These are phyloP conservation scores for Camellia japonica DNA, from an alignment of 148 eudicot species.

Conservation along the genomic window DNA sequence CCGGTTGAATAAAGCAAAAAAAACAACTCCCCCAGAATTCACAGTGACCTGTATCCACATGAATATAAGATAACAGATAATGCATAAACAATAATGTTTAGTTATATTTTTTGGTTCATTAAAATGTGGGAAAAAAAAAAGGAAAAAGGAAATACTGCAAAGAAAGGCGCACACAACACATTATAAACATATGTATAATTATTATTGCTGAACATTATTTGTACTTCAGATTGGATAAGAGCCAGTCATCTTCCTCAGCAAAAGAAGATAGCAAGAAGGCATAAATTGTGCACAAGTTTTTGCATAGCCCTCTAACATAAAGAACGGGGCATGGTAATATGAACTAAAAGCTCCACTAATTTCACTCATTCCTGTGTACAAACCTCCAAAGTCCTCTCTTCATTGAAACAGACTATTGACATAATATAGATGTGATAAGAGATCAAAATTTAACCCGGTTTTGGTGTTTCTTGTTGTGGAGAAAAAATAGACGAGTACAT, in stretches of 20 bases:
- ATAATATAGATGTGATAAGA: neutral
- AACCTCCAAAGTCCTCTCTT: neutral
- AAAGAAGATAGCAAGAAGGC: neutral
- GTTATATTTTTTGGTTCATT: neutral
- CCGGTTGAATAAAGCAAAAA: conserved; percentile 83
- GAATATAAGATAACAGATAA: neutral
- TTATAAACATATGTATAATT: neutral
- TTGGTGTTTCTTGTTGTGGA: neutral
- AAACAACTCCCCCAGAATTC: conserved; percentile 99
- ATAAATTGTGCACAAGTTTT: neutral
- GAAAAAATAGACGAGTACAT: neutral
- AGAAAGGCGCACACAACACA: neutral
- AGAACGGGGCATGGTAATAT: too few species aligned
- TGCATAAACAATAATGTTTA: neutral
- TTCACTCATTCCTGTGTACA: neutral
- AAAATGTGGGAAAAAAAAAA: neutral
- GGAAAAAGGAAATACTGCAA: neutral
- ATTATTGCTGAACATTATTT: neutral
- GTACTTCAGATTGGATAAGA: neutral
- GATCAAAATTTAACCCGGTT: neutral
- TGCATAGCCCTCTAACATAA: neutral
- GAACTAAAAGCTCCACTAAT: neutral
- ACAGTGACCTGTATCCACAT: conserved; percentile 73
- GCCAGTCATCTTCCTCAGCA: neutral
- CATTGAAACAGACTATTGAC: neutral